Conservation (phyloP, 371 early-diverging fungal genomes). For the Mortierella sp. region DNA sequence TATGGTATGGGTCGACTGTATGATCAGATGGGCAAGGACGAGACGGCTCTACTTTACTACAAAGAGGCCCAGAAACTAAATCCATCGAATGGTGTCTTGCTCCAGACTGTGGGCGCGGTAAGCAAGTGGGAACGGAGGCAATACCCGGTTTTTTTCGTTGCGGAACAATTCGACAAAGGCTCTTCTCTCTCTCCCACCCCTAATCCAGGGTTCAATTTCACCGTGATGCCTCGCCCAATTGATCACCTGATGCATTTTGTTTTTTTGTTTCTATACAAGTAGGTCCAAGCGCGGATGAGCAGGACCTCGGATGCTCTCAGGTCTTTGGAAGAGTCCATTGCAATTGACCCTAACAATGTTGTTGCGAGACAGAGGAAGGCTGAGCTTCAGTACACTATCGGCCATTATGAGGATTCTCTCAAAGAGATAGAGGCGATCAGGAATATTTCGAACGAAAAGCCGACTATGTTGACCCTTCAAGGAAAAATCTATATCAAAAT, state of each 20-base stretch:
- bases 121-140: slow-evolving; percentile 2
- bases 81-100: slow-evolving; percentile 65
- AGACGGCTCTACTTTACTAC: slow-evolving; percentile 73
- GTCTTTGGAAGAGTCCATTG: slow-evolving; percentile 51
- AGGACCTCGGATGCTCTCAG: slow-evolving; percentile 45
- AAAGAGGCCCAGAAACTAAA: slow-evolving; percentile 70
- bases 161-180: not conserved
- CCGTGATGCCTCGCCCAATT: slow-evolving; percentile 10
- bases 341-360: slow-evolving; percentile 54
- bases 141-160: not conserved
- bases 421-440: slow-evolving; percentile 61
- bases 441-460: slow-evolving; percentile 61
- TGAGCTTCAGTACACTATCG: slow-evolving; percentile 60
- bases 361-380: slow-evolving; percentile 66
- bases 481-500: slow-evolving; percentile 71
- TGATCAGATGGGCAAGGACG: slow-evolving; percentile 70
- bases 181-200: not conserved
- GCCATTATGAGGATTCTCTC: slow-evolving; percentile 63
- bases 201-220: slow-evolving; percentile 17
- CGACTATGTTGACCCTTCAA: slow-evolving; percentile 72
- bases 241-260: not conserved
- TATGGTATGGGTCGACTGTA: slow-evolving; percentile 77
- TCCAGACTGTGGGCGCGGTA: slow-evolving; percentile 71
- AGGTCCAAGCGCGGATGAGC: slow-evolving; percentile 53
- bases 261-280: slow-evolving; percentile 4